phyloP scores from a whole-genome alignment of 257 asterid genomes.

The Handroanthus guayacan region DNA sequence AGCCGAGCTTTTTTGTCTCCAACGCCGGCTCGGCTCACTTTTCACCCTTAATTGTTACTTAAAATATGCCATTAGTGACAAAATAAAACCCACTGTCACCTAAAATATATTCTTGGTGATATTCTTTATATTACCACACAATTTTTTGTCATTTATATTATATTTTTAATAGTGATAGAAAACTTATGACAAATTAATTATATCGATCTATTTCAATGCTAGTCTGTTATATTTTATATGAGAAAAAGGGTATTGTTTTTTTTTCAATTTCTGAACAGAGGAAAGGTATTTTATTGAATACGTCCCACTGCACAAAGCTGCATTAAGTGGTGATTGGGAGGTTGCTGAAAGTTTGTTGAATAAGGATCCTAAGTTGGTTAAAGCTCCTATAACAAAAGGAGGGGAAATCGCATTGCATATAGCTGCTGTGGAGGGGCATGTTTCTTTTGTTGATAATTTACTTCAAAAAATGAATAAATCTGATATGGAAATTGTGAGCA shows the following conservation, averaged over 20 bases:
- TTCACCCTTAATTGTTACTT: too few species aligned
- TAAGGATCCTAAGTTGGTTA: background rate
- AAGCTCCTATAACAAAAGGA: conserved; percentile 38
- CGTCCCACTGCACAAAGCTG: conserved; percentile 42
- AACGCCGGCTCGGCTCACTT: too few species aligned
- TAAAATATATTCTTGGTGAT: too few species aligned
- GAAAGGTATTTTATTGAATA: conserved; percentile 7
- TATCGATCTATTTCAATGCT: background rate
- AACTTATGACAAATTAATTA: background rate
- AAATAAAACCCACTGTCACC: too few species aligned
- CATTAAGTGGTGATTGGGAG: conserved; percentile 40
- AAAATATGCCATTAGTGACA: too few species aligned
- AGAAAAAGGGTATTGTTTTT: background rate
- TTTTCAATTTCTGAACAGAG: background rate
- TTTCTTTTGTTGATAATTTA: conserved; percentile 16
- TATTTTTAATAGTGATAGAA: too few species aligned
- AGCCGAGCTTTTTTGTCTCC: too few species aligned
- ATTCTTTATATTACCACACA: too few species aligned
- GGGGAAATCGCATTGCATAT: conserved; percentile 39
- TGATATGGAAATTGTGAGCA: conserved; percentile 31
- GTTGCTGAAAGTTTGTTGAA: conserved; percentile 15
- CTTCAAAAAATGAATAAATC: background rate
- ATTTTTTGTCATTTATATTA: too few species aligned
- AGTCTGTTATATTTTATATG: background rate
- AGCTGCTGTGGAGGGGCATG: conserved; percentile 33